Conservation (phyloP, 2,329 filamentous ascomycete species). For the Rhynchosporium graminicola region DNA sequence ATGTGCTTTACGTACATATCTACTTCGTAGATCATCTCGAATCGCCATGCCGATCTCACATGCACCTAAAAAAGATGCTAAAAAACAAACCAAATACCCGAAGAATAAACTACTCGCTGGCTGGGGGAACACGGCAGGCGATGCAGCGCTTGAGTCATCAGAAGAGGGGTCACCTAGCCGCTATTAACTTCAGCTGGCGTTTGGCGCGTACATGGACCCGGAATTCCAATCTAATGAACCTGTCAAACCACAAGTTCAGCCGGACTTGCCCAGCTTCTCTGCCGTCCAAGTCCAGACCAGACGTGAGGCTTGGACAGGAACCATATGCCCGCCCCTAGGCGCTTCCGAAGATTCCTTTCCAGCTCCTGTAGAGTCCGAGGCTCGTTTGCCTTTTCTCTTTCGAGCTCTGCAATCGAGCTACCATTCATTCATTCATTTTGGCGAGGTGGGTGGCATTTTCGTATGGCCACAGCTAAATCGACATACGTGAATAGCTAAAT, state of each 20-base stretch:
- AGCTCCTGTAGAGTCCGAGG: slow-evolving; percentile 1
- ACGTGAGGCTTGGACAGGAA: not conserved
- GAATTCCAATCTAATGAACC: not conserved
- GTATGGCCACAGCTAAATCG: too few species aligned
- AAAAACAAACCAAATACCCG: not conserved
- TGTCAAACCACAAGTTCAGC: not conserved
- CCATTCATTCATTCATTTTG: not conserved
- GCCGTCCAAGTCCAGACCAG: not conserved
- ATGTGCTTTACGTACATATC: too few species aligned
- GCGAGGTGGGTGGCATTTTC: not conserved
- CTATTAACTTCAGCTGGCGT: slow-evolving; percentile 7
- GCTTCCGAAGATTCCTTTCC: not conserved
- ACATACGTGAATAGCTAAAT: too few species aligned
- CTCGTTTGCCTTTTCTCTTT: not conserved
- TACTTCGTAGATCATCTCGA: not conserved
- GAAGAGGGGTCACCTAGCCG: not conserved
- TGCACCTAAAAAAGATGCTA: not conserved
- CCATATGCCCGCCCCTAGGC: slow-evolving; percentile 1
- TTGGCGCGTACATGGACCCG: slow-evolving; percentile 5
- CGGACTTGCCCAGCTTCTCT: slow-evolving; percentile 2
- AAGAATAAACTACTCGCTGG: not conserved
- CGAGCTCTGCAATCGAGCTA: not conserved
- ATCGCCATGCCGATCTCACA: slow-evolving; percentile 7
- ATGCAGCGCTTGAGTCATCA: not conserved
- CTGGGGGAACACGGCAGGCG: slow-evolving; percentile 10